These are phyloP conservation scores for Stemphylium lycopersici DNA, from an alignment of 2,329 filamentous ascomycete genomes.

Conservation along the genomic window DNA sequence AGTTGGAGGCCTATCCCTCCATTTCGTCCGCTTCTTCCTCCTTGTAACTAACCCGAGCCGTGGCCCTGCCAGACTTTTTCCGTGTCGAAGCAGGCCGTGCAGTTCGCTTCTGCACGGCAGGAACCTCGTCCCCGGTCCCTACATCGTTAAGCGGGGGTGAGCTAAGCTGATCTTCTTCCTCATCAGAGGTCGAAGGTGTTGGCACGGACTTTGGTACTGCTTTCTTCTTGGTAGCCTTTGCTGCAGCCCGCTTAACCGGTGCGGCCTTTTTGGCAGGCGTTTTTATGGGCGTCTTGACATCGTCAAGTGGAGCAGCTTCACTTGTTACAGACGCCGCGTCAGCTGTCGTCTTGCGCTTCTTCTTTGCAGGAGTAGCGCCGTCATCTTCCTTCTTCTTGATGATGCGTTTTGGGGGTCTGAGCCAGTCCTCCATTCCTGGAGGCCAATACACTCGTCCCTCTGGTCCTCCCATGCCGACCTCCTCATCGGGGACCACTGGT, in stretches of 20 bases:
- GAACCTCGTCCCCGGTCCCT: conserved; percentile 35
- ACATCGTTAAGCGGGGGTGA: conserved; percentile 51
- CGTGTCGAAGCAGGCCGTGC: conserved; percentile 30
- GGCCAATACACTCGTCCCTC: conserved; percentile 90
- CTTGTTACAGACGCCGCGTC: conserved; percentile 33
- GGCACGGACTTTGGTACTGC: conserved; percentile 47
- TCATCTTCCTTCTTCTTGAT: conserved; percentile 60
- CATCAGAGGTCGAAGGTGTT: conserved; percentile 51
- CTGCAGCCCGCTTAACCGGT: conserved; percentile 21
- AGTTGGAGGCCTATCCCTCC: conserved; percentile 21
- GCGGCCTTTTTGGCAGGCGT: conserved; percentile 48
- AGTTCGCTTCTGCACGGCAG: conserved; percentile 32
- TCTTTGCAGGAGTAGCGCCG: conserved; percentile 37
- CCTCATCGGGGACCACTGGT: conserved; percentile 64
- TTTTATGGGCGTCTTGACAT: conserved; percentile 44
- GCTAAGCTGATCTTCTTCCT: conserved; percentile 42
- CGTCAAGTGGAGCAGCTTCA: conserved; percentile 39
- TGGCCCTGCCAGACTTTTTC: conserved; percentile 35
- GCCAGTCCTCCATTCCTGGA: conserved; percentile 85
- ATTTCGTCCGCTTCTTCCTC: conserved; percentile 43
- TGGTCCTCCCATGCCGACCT: conserved; percentile 85
- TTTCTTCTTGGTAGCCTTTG: conserved; percentile 46
- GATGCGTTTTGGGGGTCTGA: conserved; percentile 78
- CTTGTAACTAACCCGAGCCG: conserved; percentile 42
- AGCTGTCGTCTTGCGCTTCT: conserved; percentile 38